A percentile compares a stretch with the other conserved stretches of the same genome.
Evolutionary conservation across 352 stramenopile genomes (phyloP).

Genomic region (Phytophthora sansomeana): DNA sequence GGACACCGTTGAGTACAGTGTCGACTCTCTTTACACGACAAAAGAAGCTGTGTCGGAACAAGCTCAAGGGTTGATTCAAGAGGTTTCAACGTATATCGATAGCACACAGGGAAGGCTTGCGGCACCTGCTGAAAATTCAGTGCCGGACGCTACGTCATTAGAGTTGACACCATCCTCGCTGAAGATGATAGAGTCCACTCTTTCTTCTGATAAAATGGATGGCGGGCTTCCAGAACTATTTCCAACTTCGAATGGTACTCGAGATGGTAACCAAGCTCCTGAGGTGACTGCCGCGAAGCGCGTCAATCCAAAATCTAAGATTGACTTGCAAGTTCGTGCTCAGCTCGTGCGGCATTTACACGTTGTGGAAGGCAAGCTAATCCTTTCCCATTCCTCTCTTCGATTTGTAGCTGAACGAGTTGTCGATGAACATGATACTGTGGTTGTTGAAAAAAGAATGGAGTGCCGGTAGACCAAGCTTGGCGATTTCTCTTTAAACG

Average conservation of each 20-base stretch:
- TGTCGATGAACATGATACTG: constrained; percentile 77
- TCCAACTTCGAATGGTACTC: constrained; percentile 20
- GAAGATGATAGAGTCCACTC: constrained; percentile 41
- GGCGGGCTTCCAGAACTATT: constrained; percentile 28
- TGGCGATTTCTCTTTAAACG: constrained; percentile 84
- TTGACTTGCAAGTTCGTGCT: constrained; percentile 55
- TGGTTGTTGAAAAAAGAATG: constrained; percentile 64
- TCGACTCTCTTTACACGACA: constrained; percentile 79
- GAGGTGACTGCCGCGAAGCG: constrained; percentile 18
- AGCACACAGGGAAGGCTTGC: constrained; percentile 11
- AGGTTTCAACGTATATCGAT: constrained; percentile 72
- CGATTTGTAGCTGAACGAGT: constrained; percentile 73
- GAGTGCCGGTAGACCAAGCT: constrained; percentile 43
- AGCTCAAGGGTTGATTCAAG: constrained; percentile 64
- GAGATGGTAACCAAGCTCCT: constrained; percentile 11
- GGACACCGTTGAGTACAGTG: constrained; percentile 71
- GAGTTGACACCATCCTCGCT: constrained; percentile 35
- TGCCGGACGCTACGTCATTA: constrained; percentile 13
- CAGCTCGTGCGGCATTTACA: constrained; percentile 83
- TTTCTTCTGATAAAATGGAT: constrained; percentile 20
- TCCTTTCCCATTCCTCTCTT: constrained; percentile 60
- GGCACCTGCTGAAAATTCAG: constrained; percentile 12
- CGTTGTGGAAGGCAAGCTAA: constrained; percentile 69
- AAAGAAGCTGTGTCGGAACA: constrained; percentile 77
- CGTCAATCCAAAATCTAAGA: constrained; percentile 27